phyloP scores from a whole-genome alignment of 768 basidiomycete genomes.

The Hygrophorus russula region DNA sequence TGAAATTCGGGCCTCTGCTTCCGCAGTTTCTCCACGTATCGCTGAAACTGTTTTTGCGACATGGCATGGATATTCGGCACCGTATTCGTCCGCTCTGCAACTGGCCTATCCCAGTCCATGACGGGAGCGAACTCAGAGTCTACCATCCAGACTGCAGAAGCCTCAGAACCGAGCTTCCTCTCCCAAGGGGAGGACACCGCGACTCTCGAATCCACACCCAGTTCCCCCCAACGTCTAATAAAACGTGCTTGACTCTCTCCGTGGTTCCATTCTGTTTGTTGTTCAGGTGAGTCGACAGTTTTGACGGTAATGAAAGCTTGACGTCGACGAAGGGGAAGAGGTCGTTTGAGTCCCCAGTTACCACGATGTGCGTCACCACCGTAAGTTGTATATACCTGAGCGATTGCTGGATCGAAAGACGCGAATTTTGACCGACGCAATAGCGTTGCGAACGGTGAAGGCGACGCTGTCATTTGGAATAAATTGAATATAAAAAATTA shows the following conservation, averaged over 20 bases:
- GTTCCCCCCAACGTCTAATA: constrained; percentile 56
- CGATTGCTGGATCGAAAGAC: constrained; percentile 62
- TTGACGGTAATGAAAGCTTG: constrained; percentile 56
- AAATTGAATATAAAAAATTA: no score
- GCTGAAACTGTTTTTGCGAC: constrained; percentile 43
- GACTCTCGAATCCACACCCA: constrained; percentile 29
- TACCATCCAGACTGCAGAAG: constrained; percentile 16
- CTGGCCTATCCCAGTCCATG: constrained; percentile 6
- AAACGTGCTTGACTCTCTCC: constrained; percentile 58
- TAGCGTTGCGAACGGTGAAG: constrained; percentile 66
- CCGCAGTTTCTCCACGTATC: constrained; percentile 51
- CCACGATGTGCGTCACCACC: constrained; percentile 64
- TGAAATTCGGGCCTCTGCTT: constrained; percentile 44
- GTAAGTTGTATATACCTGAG: constrained; percentile 66
- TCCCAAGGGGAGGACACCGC: constrained; percentile 23
- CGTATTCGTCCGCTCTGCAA: constrained; percentile 1
- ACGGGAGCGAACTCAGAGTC: constrained; percentile 22
- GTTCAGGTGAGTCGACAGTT: constrained; percentile 58
- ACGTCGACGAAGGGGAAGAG: constrained; percentile 55
- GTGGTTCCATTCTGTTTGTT: constrained; percentile 70
- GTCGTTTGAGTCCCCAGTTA: constrained; percentile 81
- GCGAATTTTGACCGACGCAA: constrained; percentile 78
- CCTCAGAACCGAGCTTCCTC: constrained; percentile 22
- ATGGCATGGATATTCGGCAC: constrained; percentile 48
- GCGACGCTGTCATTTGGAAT: constrained; percentile 18